phyloP scores from a whole-genome alignment of 78 protist species.

The Dictyostelium citrinum region DNA sequence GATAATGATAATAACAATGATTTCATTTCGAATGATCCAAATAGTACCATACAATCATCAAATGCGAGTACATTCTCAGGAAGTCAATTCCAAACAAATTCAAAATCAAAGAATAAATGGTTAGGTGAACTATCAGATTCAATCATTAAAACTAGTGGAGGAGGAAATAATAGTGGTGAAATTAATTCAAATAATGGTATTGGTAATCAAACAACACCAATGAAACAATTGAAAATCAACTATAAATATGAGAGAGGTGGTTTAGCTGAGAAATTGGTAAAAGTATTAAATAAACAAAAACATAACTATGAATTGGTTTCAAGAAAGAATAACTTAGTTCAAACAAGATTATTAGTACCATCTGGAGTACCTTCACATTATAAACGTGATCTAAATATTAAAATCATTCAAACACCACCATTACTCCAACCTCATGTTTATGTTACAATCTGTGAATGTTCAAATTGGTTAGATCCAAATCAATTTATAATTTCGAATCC shows the following conservation, averaged over 20 bases:
- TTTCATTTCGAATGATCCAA: neutral
- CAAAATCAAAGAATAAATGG: conserved; percentile 1
- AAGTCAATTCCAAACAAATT: neutral
- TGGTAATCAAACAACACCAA: neutral
- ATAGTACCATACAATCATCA: neutral
- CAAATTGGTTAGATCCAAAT: neutral
- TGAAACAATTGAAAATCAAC: neutral
- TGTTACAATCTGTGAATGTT: neutral
- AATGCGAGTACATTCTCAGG: neutral
- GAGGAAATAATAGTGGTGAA: neutral
- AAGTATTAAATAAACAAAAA: neutral
- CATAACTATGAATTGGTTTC: neutral
- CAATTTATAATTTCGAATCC: neutral
- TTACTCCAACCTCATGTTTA: conserved; percentile 15
- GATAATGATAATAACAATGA: neutral
- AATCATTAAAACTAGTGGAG: neutral
- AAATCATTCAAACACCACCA: neutral
- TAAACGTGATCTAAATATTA: neutral
- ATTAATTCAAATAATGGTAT: neutral
- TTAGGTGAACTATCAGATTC: neutral
- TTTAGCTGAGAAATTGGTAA: neutral
- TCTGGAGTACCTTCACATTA: neutral
- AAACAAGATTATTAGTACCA: neutral
- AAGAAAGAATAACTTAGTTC: neutral
- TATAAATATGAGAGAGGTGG: neutral